Evolutionary conservation across 495 filamentous ascomycete genomes (phyloP).

Genomic region (Podospora didyma): DNA sequence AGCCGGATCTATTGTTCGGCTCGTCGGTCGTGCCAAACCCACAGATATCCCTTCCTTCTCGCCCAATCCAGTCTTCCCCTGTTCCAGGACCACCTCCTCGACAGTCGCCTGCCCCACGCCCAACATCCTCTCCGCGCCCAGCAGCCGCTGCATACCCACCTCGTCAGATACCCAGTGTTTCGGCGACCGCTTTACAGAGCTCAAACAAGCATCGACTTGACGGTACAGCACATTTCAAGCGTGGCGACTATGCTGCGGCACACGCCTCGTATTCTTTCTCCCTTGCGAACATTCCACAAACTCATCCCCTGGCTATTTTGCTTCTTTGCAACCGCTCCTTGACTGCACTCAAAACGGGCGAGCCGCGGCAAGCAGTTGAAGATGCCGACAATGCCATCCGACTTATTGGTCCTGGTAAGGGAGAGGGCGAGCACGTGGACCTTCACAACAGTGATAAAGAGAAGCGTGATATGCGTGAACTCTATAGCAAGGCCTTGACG

Average conservation of each 20-base stretch:
- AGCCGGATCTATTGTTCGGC: constrained; percentile 57
- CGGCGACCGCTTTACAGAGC: constrained; percentile 61
- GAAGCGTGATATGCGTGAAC: constrained; percentile 83
- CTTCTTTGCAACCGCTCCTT: constrained; percentile 89
- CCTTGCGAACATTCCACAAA: constrained; percentile 65
- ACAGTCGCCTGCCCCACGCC: constrained; percentile 31
- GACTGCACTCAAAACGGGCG: constrained; percentile 82
- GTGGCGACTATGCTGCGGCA: constrained; percentile 84
- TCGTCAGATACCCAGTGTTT: constrained; percentile 64
- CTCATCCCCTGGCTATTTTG: constrained; percentile 82
- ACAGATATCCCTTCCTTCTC: constrained; percentile 19
- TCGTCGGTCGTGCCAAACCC: constrained; percentile 25
- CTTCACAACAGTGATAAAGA: constrained; percentile 53
- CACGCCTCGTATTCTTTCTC: constrained; percentile 77
- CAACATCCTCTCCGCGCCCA: constrained; percentile 36
- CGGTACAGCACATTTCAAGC: constrained; percentile 85
- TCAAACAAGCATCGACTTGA: constrained; percentile 72
- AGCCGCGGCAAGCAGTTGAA: constrained; percentile 74
- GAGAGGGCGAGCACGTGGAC: constrained; percentile 74
- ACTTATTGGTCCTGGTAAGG: constrained; percentile 74
- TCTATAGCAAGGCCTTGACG: constrained; percentile 87
- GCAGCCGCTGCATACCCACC: constrained; percentile 35
- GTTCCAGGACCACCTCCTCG: constrained; percentile 37
- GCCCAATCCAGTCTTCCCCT: constrained; percentile 25
- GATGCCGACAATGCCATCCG: constrained; percentile 79